A percentile compares a stretch with the other conserved stretches of the same genome.
These are phyloP conservation scores for Pyrenophora teres DNA, from an alignment of 2,329 filamentous ascomycete genomes.

Conservation along the genomic window DNA sequence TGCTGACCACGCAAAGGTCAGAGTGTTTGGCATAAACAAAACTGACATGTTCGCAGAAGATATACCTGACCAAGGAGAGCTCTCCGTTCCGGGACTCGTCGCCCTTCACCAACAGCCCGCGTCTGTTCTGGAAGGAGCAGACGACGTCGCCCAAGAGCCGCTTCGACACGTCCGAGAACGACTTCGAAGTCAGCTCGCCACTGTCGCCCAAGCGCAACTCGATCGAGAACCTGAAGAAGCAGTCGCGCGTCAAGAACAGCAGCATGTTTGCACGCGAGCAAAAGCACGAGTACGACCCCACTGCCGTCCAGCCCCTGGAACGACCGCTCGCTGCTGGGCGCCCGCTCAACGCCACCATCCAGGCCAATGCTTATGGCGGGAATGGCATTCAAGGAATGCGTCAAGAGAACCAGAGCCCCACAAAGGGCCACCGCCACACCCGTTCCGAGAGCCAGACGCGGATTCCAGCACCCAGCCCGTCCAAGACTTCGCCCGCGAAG, in stretches of 20 bases:
- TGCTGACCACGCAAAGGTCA: slow-evolving; percentile 12
- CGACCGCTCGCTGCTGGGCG: slow-evolving; percentile 72
- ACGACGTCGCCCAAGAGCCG: slow-evolving; percentile 65
- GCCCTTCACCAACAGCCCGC: slow-evolving; percentile 74
- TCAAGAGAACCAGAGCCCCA: slow-evolving; percentile 32
- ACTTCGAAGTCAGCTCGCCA: slow-evolving; percentile 60
- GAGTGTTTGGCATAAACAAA: slow-evolving; percentile 2
- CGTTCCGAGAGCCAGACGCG: slow-evolving; percentile 63
- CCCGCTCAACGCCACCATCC: slow-evolving; percentile 63
- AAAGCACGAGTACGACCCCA: slow-evolving; percentile 89
- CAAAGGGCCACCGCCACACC: slow-evolving; percentile 47
- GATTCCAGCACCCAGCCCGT: slow-evolving; percentile 63
- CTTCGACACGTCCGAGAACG: slow-evolving; percentile 69
- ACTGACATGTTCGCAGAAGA: slow-evolving; percentile 60
- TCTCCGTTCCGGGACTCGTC: slow-evolving; percentile 82
- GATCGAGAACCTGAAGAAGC: slow-evolving; percentile 92
- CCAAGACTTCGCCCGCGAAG: slow-evolving; percentile 59
- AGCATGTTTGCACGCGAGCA: slow-evolving; percentile 94
- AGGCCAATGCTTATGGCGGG: slow-evolving; percentile 71
- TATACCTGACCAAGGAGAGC: slow-evolving; percentile 71
- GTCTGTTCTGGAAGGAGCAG: slow-evolving; percentile 85
- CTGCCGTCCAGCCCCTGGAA: slow-evolving; percentile 76
- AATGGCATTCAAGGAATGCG: slow-evolving; percentile 57
- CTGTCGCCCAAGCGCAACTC: slow-evolving; percentile 80
- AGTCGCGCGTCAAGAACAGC: slow-evolving; percentile 96